Conservation (phyloP, 164 flowering plant genomes). For the Liriodendron chinense region DNA sequence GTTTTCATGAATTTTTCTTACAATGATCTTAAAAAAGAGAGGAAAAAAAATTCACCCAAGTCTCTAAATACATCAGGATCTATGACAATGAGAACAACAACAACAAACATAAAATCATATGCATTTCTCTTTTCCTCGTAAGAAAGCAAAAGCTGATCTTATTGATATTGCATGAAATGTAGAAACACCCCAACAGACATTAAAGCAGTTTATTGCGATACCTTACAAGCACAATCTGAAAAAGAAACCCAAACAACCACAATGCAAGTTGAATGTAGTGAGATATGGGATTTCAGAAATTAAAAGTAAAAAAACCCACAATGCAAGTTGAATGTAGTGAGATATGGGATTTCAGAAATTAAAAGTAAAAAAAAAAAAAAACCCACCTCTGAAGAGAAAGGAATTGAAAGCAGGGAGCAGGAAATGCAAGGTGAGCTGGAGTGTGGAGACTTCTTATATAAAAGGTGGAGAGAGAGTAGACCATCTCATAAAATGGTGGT, state of each 20-base stretch:
- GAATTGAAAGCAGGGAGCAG: not conserved
- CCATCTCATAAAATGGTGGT: not conserved
- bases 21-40: not conserved
- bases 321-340: no score
- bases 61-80: no score
- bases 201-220: no score
- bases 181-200: no score
- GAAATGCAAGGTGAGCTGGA: not conserved
- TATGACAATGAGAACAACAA: no score
- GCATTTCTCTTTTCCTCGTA: no score
- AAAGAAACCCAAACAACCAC: not conserved
- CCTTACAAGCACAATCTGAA: not conserved
- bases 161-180: no score
- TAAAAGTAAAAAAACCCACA: not conserved
- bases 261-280: not conserved
- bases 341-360: no score
- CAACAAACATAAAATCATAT: no score
- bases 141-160: no score
- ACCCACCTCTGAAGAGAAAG: not conserved
- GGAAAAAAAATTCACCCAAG: not conserved
- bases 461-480: not conserved
- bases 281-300: not conserved
- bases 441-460: not conserved
- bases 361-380: no score
- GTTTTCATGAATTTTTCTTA: no score